Evolutionary conservation across 1,284 basidiomycete genomes (phyloP).

Genomic region (Ganoderma sinense): DNA sequence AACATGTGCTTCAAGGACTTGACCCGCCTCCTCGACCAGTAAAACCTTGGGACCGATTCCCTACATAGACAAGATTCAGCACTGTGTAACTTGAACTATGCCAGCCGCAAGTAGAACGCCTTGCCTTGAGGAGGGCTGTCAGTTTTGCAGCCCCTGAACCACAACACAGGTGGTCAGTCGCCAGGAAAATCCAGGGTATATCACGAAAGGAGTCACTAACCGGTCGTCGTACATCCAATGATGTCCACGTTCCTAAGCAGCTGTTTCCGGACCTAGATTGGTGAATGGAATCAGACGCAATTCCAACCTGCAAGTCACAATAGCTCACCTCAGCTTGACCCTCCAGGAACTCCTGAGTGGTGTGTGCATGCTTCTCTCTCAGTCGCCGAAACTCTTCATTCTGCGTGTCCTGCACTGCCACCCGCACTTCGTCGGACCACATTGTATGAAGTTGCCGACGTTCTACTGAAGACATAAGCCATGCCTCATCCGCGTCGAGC

Average conservation of each 20-base stretch:
- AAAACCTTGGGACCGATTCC: slow-evolving; percentile 43
- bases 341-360: slow-evolving; percentile 41
- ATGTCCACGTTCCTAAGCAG: slow-evolving; percentile 62
- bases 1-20: slow-evolving; percentile 80
- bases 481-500: slow-evolving; percentile 28
- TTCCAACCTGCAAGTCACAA: not conserved
- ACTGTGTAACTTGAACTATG: not conserved
- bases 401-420: slow-evolving; percentile 41
- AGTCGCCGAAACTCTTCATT: slow-evolving; percentile 47
- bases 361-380: slow-evolving; percentile 40
- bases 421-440: slow-evolving; percentile 35
- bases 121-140: slow-evolving; percentile 61
- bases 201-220: slow-evolving; percentile 36
- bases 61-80: slow-evolving; percentile 35
- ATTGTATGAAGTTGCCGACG: slow-evolving; percentile 31
- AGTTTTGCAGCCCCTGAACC: slow-evolving; percentile 70
- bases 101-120: not conserved
- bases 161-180: not conserved
- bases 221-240: slow-evolving; percentile 77
- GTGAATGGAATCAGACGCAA: not conserved
- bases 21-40: slow-evolving; percentile 65
- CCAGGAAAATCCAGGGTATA: not conserved
- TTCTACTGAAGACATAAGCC: slow-evolving; percentile 38
- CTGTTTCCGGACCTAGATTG: slow-evolving; percentile 44
- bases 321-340: slow-evolving; percentile 44